Evolutionary conservation across 2,329 filamentous ascomycete genomes (phyloP), one percentile per base, ranked within the genome.

Genomic region (Nannizziopsis arthrosporioides): DNA sequence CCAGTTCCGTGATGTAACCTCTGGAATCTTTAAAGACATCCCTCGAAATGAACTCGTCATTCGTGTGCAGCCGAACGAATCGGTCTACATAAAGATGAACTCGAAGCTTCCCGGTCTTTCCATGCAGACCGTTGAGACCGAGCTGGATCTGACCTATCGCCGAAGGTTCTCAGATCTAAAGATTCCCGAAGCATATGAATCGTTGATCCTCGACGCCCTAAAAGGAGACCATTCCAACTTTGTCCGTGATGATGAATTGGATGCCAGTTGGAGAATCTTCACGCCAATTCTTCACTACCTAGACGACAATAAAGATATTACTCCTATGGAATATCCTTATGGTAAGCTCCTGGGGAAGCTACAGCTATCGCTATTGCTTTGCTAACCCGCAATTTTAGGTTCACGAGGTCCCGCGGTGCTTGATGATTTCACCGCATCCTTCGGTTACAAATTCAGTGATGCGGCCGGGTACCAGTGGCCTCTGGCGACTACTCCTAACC

Each of bases 61-160:
- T 74, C 89, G 92, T 58, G 94, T 98, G 56, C 92, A 98, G 75
- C 92, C 92, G 60, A 98, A 98, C 73, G 92, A 98, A 77, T 94
- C 86, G 65, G 89, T 98, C 57, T 98, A 98, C 74, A 94, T 96
- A 70, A 98, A 98, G 81, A 98, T 98, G 92, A 98, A 98, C 82
- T 96, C 90, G 27, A 98, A 98, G 77, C 77, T 98, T 51, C 93
- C 92, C 15, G 92, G 92, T 61, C 76, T 98, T 61, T 96, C 88
- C 75, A 98, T 96, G 89, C 92, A 98, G 76, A 98, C 92, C 10
- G 92, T 96, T 35, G 86, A 95, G 59, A 98, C 92, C 52, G 92
- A 98, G 74, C 84, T 98, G 52, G 92, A 98, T 64, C 80, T 98
- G 58, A 98, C 93, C 55, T 98, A 98, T 76, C 82, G 93, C 65